These are phyloP conservation scores for Trichoderma sp. DNA, from an alignment of 2,329 filamentous ascomycete genomes.

Conservation along the genomic window DNA sequence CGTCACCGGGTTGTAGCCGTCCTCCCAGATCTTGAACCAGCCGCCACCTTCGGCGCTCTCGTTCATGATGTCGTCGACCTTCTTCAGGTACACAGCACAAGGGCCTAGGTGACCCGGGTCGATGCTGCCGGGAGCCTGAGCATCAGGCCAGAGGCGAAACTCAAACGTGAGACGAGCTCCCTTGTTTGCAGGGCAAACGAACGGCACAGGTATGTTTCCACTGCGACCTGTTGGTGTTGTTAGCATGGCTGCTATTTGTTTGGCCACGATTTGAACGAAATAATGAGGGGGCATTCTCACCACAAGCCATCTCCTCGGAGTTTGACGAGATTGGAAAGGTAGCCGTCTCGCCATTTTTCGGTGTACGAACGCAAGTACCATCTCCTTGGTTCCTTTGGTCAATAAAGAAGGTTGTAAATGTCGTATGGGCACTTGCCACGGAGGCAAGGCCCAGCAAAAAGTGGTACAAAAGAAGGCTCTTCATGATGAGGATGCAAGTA, in stretches of 20 bases:
- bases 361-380: slow-evolving; percentile 69
- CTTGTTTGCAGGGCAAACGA: slow-evolving; percentile 47
- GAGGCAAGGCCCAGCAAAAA: slow-evolving; percentile 37
- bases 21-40: slow-evolving; percentile 77
- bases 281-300: slow-evolving; percentile 41
- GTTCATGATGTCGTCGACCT: slow-evolving; percentile 53
- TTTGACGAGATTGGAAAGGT: slow-evolving; percentile 56
- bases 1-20: slow-evolving; percentile 57
- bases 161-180: slow-evolving; percentile 62
- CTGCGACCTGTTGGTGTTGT: slow-evolving; percentile 37
- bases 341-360: slow-evolving; percentile 47
- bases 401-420: slow-evolving; percentile 62
- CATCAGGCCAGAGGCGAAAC: slow-evolving; percentile 60
- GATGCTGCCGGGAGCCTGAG: slow-evolving; percentile 51
- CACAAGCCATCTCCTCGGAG: slow-evolving; percentile 67
- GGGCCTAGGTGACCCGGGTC: slow-evolving; percentile 64
- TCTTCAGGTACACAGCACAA: slow-evolving; percentile 72
- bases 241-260: background rate
- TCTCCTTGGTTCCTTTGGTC: slow-evolving; percentile 64
- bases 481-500: slow-evolving; percentile 34
- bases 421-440: slow-evolving; percentile 53
- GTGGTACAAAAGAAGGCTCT: slow-evolving; percentile 24
- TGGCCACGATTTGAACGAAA: background rate
- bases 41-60: slow-evolving; percentile 58
- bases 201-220: slow-evolving; percentile 44